Evolutionary conservation across 805 yeast genomes (phyloP).

Genomic region (Ogataea methanolica): DNA sequence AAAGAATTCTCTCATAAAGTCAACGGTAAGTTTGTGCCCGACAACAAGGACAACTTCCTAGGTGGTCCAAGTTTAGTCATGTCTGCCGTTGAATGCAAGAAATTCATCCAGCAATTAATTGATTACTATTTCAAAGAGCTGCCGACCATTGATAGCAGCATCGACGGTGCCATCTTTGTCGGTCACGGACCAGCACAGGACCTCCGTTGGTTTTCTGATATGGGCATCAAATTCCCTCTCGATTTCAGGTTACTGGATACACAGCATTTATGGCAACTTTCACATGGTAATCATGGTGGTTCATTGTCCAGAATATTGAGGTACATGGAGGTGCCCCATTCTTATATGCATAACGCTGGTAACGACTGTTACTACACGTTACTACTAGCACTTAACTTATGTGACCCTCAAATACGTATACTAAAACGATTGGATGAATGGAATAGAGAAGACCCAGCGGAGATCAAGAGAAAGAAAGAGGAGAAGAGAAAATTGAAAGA

Average conservation of each 20-base stretch:
- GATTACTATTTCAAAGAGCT: conserved; percentile 36
- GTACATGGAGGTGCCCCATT: conserved; percentile 48
- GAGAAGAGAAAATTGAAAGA: background rate
- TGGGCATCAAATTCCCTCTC: conserved; percentile 45
- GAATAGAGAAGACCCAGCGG: conserved; percentile 1
- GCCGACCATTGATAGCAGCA: conserved; percentile 14
- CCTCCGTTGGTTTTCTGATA: conserved; percentile 40
- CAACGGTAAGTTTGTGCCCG: conserved; percentile 53
- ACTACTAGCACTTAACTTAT: conserved; percentile 41
- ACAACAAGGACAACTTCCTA: conserved; percentile 45
- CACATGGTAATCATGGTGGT: conserved; percentile 39
- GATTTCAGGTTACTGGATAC: conserved; percentile 42
- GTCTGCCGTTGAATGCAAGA: conserved; percentile 31
- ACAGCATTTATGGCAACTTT: conserved; percentile 34
- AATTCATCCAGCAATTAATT: conserved; percentile 38
- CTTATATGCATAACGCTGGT: conserved; percentile 64
- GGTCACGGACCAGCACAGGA: conserved; percentile 61
- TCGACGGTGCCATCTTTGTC: conserved; percentile 35
- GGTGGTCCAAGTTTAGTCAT: conserved; percentile 46
- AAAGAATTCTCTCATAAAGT: conserved; percentile 36
- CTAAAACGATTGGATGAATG: conserved; percentile 13
- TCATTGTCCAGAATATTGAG: conserved; percentile 44
- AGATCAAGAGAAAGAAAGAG: background rate
- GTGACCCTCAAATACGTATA: conserved; percentile 42
- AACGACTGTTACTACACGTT: conserved; percentile 67